Evolutionary conservation across 164 flowering plant species (phyloP), one percentile per base, ranked within the genome.

Genomic region (Liriodendron chinense): DNA sequence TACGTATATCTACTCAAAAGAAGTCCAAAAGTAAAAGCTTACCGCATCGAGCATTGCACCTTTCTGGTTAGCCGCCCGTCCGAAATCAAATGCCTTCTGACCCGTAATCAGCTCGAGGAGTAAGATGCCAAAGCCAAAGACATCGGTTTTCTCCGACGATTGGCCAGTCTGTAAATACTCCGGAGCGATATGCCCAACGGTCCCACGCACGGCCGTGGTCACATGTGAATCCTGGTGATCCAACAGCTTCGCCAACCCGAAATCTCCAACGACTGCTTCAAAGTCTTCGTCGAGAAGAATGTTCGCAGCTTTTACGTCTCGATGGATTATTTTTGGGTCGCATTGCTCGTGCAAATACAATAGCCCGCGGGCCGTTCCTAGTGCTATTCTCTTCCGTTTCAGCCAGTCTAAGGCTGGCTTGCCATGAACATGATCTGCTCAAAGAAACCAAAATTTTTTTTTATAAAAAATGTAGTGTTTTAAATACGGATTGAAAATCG

Each of bases 301-400:
- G 78, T 92, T 92, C 49, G 96, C 96, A 14, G 96, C 94, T 81
- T 92, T 92, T 76, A 90, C 96, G 74, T 92, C 96, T 21, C 94
- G 89, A 80, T 92, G 94, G 22, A 92, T 90, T 59, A 92, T 92
- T 75, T 88, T 90, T 8, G 96, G 96, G 75, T 92, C 96, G 78
- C 96, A 88, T 64, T 92, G 94, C 78, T 92, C 96, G 43, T 90
- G 93, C 70, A 90, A 78, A 80, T 92, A 92, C 20, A 88, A 81
- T 49, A 92, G 79, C 8, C 96, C 96, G 67, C 94, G 78, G 20
- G 92, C 93, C 16, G 94, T 86, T 22, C 94, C 96, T 61, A 90
- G 48, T 7, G 94, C 96, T 77, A 92, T 89, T 23, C 81, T 82
- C 82, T 88, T 89, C 68, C 96, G 74, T 57, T 86, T 87, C 71